Conservation (phyloP, 257 asterid species). For the Jasminum sambac region DNA sequence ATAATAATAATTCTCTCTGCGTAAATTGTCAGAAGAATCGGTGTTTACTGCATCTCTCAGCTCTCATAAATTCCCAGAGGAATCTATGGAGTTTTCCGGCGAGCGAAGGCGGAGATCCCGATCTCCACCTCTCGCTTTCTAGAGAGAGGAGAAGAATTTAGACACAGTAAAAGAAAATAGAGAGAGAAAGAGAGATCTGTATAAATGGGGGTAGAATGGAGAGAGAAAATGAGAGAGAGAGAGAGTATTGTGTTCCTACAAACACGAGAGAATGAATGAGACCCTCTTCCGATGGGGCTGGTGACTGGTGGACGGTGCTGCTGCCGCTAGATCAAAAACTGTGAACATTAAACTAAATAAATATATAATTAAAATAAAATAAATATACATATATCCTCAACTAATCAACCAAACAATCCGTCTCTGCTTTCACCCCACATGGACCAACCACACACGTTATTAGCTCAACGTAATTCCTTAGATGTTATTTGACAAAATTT, state of each 20-base stretch:
- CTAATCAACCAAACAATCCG: background rate
- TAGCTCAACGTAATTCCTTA: constrained; percentile 1
- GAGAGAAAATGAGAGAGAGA: constrained; percentile 6
- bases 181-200: constrained; percentile 32
- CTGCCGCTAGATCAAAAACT: background rate
- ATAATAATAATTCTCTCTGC: constrained; percentile 23
- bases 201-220: constrained; percentile 33
- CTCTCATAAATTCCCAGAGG: constrained; percentile 30
- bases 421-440: constrained; percentile 2
- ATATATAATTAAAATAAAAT: no score
- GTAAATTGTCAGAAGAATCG: constrained; percentile 24
- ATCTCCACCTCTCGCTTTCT: constrained; percentile 44
- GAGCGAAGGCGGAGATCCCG: constrained; percentile 59
- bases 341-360: background rate
- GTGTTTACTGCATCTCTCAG: constrained; percentile 26
- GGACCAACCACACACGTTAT: constrained; percentile 2
- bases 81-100: constrained; percentile 35
- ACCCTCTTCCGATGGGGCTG: constrained; percentile 1
- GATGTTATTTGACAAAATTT: no score
- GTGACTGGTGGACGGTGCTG: background rate
- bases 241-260: background rate
- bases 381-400: background rate
- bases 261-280: background rate
- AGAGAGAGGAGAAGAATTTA: constrained; percentile 4
- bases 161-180: constrained; percentile 15